Evolutionary conservation across 106 monocot genomes (phyloP).

Genomic region (Dendrobium nobile): DNA sequence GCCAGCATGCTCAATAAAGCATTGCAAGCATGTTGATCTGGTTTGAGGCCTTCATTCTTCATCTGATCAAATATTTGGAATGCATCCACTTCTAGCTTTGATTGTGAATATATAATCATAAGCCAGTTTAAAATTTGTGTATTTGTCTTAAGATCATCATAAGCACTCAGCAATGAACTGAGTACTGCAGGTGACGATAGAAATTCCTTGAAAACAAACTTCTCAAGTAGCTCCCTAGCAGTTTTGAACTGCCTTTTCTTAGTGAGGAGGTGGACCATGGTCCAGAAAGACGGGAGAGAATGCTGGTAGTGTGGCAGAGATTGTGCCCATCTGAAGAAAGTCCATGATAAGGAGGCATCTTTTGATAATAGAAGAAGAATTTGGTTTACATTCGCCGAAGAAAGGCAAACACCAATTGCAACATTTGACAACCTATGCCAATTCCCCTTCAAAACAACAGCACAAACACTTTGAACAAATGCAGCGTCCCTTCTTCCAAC

Average conservation of each 20-base stretch:
- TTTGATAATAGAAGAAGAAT: conserved; percentile 46
- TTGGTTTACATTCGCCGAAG: conserved; percentile 31
- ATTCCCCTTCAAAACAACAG: conserved; percentile 50
- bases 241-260: conserved; percentile 23
- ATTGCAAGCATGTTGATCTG: conserved; percentile 54
- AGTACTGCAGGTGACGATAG: conserved; percentile 64
- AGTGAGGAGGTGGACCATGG: conserved; percentile 69
- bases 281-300: conserved; percentile 65
- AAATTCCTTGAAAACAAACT: conserved; percentile 35
- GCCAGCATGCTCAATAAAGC: conserved; percentile 60
- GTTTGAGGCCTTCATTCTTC: conserved; percentile 23
- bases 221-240: conserved; percentile 48
- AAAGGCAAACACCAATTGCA: conserved; percentile 23
- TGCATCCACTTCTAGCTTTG: conserved; percentile 42
- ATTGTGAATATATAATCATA: conserved; percentile 38
- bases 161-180: conserved; percentile 21
- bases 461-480: conserved; percentile 52
- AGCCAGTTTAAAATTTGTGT: conserved; percentile 75
- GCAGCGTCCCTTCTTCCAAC: neutral
- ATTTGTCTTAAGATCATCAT: conserved; percentile 16
- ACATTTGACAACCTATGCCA: conserved; percentile 21
- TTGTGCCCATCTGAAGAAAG: conserved; percentile 63
- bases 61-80: conserved; percentile 57
- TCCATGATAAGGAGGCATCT: conserved; percentile 33
- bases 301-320: conserved; percentile 57